These are phyloP conservation scores for Citrus inodora DNA, from an alignment of 345 rosid genomes.

Conservation along the genomic window DNA sequence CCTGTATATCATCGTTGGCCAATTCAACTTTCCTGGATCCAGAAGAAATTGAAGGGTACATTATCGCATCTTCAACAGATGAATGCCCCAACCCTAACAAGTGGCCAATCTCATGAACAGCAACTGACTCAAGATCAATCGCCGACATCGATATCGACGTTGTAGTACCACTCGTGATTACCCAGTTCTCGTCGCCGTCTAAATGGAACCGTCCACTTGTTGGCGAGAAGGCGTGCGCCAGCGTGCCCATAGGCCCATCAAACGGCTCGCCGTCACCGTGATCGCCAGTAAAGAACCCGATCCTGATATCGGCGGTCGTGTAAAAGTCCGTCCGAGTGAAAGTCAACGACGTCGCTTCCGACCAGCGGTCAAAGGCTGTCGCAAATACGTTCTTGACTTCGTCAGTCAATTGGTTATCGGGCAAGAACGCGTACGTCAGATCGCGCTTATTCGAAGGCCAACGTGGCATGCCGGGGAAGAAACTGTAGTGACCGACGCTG, in stretches of 20 bases:
- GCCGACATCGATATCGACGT: conserved; percentile 37
- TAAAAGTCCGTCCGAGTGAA: conserved; percentile 43
- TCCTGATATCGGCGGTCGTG: conserved; percentile 48
- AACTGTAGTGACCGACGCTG: conserved; percentile 54
- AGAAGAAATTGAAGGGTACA: conserved; percentile 77
- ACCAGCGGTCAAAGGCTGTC: conserved; percentile 75
- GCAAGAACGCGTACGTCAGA: conserved; percentile 66
- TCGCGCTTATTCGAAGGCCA: conserved; percentile 55
- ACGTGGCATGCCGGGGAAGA: conserved; percentile 66
- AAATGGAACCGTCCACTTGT: conserved; percentile 73
- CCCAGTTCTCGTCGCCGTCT: conserved; percentile 78
- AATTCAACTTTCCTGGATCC: conserved; percentile 62
- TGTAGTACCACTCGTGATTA: conserved; percentile 41
- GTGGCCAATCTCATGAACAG: conserved; percentile 96
- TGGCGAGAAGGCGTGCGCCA: conserved; percentile 95
- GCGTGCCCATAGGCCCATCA: conserved; percentile 79
- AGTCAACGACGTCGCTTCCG: conserved; percentile 57
- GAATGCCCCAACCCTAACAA: conserved; percentile 92
- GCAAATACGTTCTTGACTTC: conserved; percentile 58
- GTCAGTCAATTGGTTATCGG: conserved; percentile 35
- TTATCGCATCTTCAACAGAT: conserved; percentile 64
- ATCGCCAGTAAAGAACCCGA: conserved; percentile 72
- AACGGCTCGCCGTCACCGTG: conserved; percentile 96
- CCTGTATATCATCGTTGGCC: conserved; percentile 57
- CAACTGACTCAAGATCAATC: conserved; percentile 85